Conservation (phyloP, 176 grass and related monocot genomes). For the Cocos nucifera region DNA sequence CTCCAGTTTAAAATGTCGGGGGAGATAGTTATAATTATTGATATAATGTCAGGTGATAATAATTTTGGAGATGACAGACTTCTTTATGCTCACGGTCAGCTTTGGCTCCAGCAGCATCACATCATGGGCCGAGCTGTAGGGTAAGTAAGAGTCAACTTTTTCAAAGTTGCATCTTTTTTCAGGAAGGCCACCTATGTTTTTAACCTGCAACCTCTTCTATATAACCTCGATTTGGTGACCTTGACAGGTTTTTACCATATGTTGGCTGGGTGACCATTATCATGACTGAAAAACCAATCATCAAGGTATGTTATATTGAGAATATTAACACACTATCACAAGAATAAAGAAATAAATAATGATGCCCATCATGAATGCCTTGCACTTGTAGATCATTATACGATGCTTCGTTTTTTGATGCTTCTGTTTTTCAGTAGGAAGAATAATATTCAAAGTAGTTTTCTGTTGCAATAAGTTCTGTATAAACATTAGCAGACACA, state of each 20-base stretch:
- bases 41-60: constrained; percentile 55
- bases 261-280: constrained; percentile 76
- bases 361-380: too few species aligned
- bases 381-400: too few species aligned
- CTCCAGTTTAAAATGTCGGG: too few species aligned
- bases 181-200: constrained; percentile 1
- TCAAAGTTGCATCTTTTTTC: neutral
- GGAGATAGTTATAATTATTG: neutral
- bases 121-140: constrained; percentile 81
- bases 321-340: neutral
- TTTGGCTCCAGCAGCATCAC: constrained; percentile 83
- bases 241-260: constrained; percentile 60
- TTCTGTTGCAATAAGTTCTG: too few species aligned
- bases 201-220: neutral
- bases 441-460: too few species aligned
- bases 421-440: too few species aligned
- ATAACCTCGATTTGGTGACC: neutral
- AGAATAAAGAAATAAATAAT: neutral
- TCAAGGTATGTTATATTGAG: constrained; percentile 48
- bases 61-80: constrained; percentile 70
- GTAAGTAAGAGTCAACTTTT: constrained; percentile 20
- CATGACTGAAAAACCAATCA: constrained; percentile 73
- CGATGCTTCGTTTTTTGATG: too few species aligned
- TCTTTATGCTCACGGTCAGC: constrained; percentile 73
- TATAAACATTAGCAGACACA: too few species aligned